Evolutionary conservation across 2,329 filamentous ascomycete genomes (phyloP).

Genomic region (Fusarium torreyae): DNA sequence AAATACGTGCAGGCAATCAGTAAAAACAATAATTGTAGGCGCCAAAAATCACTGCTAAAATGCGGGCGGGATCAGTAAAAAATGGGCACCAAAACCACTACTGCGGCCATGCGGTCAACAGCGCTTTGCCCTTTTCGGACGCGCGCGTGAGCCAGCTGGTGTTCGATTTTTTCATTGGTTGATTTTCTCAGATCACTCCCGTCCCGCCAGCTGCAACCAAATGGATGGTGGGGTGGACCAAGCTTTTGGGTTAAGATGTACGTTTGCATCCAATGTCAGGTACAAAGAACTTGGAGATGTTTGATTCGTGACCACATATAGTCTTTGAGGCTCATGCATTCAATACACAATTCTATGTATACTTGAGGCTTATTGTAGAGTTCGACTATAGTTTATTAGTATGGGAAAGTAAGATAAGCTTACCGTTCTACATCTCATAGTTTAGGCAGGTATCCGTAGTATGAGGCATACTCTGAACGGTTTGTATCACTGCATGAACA

Average conservation of each 20-base stretch:
- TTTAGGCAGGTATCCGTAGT: not conserved
- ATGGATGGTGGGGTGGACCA: conserved; percentile 25
- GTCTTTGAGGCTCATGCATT: no score
- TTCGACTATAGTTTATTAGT: no score
- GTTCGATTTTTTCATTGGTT: conserved; percentile 45
- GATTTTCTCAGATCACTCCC: conserved; percentile 34
- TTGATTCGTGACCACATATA: no score
- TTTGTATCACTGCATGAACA: not conserved
- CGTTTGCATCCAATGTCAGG: conserved; percentile 3
- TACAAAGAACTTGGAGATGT: not conserved
- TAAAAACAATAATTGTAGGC: conserved; percentile 38
- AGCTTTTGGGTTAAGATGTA: conserved; percentile 1
- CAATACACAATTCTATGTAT: no score
- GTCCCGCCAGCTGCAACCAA: conserved; percentile 7
- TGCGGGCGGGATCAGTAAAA: conserved; percentile 49
- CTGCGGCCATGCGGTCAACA: not conserved
- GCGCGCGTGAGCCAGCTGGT: conserved; percentile 17
- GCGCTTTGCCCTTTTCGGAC: conserved; percentile 38
- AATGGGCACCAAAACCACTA: conserved; percentile 33
- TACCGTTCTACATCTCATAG: not conserved
- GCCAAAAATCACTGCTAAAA: conserved; percentile 38
- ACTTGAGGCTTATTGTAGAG: no score
- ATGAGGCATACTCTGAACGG: not conserved
- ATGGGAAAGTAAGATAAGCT: no score
- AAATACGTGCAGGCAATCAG: conserved; percentile 60